Evolutionary conservation across 495 filamentous ascomycete genomes (phyloP), one percentile per base, ranked within the genome.

Genomic region (Durotheca rogersii): DNA sequence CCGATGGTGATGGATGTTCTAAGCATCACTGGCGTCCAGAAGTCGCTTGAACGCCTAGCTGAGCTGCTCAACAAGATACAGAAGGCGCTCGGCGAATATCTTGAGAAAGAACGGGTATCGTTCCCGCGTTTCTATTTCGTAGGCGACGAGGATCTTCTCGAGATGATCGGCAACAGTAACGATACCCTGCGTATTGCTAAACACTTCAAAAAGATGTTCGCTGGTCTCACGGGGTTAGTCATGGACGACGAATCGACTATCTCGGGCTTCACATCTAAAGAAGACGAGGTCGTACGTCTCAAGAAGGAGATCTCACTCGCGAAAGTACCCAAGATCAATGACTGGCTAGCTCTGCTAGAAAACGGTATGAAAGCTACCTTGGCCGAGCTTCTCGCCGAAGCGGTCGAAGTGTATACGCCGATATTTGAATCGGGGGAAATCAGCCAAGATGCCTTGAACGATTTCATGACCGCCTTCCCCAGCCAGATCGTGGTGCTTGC

Each of bases 191-290:
- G 93, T 18, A 90, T 99, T 48, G 87, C 92, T 35, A 97, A 97
- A 67, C 93, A 99, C 68, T 89, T 99, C 74, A 89, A 94, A 69
- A 99, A 99, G 77, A 99, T 99, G 93, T 99, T 99, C 73, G 93
- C 93, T 44, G 93, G 93, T 40, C 74, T 99, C 17, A 88, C 84
- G 4, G 91, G 92, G 0, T 77, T 99, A 27, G 75, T 93, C 16
- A 88, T 95, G 77, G 90, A 96, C 60, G 90, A 96, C 47, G 85
- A 96, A 51, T 81, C 82, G 27, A 81, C 85, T 51, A 96, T 99
- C 51, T 79, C 88, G 5, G 92, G 90, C 0, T 92, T 97, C 64
- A 90, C 85, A 25, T 97, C 94, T 0, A 97, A 95, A 65, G 93
- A 99, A 70, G 91, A 88, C 29, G 93, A 99, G 70, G 79, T 88